Conservation (phyloP, 1,284 basidiomycete genomes). For the Austroboletus novae-zelandiae region DNA sequence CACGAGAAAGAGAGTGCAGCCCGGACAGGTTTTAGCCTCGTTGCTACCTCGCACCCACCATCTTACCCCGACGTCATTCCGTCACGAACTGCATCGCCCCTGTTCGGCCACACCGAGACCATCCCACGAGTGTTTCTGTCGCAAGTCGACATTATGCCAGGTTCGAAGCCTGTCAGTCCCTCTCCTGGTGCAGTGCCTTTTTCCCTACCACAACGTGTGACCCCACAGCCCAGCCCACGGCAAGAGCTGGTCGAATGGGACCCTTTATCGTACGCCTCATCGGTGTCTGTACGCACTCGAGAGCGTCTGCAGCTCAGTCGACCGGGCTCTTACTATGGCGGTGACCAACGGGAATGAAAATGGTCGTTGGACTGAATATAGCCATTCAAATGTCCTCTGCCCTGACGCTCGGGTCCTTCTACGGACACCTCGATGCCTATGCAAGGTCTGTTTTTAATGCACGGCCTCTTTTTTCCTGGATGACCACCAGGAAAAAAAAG, state of each 20-base stretch:
- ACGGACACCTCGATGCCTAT: constrained; percentile 5
- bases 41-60: constrained; percentile 28
- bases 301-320: constrained; percentile 16
- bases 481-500: constrained; percentile 5
- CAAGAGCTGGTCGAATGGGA: constrained; percentile 29
- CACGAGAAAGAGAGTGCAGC: constrained; percentile 28
- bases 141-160: constrained; percentile 15
- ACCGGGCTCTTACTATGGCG: constrained; percentile 25
- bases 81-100: constrained; percentile 24
- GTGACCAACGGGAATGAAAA: constrained; percentile 33
- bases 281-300: constrained; percentile 18
- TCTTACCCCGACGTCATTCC: constrained; percentile 26
- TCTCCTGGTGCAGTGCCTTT: constrained; percentile 12
- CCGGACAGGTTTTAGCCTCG: constrained; percentile 32
- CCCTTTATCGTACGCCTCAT: constrained; percentile 15
- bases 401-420: constrained; percentile 2
- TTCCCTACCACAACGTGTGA: constrained; percentile 22
- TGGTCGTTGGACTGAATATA: constrained; percentile 7
- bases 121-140: constrained; percentile 22
- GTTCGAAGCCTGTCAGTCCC: constrained; percentile 17
- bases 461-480: constrained; percentile 6
- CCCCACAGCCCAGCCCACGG: constrained; percentile 31
- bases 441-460: constrained; percentile 9
- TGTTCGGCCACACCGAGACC: constrained; percentile 19
- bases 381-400: constrained; percentile 6